Evolutionary conservation across 805 yeast genomes (phyloP).

Genomic region (Phaffomyces antillensis): DNA sequence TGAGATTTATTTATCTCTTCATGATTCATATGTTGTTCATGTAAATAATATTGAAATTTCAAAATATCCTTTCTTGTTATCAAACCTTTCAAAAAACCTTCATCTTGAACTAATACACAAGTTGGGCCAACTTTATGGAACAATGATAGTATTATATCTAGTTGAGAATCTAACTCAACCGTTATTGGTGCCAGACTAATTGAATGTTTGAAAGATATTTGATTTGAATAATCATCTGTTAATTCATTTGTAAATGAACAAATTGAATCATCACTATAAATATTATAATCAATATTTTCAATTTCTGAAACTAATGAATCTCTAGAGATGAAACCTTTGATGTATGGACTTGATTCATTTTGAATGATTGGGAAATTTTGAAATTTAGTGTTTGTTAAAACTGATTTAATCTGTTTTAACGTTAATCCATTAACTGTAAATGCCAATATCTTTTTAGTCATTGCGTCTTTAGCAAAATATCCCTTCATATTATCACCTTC

Average conservation of each 20-base stretch:
- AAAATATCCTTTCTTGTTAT: slow-evolving; percentile 80
- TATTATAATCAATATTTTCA: slow-evolving; percentile 23
- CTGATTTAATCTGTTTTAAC: slow-evolving; percentile 26
- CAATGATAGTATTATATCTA: slow-evolving; percentile 57
- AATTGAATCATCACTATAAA: not conserved
- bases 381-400: slow-evolving; percentile 29
- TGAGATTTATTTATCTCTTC: slow-evolving; percentile 9
- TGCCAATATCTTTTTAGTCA: slow-evolving; percentile 41
- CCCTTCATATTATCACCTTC: slow-evolving; percentile 57
- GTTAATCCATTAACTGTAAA: slow-evolving; percentile 33
- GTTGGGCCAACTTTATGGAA: slow-evolving; percentile 80
- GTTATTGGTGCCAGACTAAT: slow-evolving; percentile 57
- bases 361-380: slow-evolving; percentile 51
- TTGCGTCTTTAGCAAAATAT: slow-evolving; percentile 46
- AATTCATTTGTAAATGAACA: slow-evolving; percentile 3
- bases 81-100: slow-evolving; percentile 62
- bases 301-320: slow-evolving; percentile 31
- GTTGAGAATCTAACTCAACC: slow-evolving; percentile 43
- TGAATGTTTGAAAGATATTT: slow-evolving; percentile 20
- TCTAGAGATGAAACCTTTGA: slow-evolving; percentile 41
- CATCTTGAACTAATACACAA: slow-evolving; percentile 55
- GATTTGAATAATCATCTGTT: slow-evolving; percentile 7
- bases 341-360: slow-evolving; percentile 29
- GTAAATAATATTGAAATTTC: slow-evolving; percentile 42
- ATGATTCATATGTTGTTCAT: slow-evolving; percentile 8